A percentile compares a stretch with the other conserved stretches of the same genome.
These are phyloP conservation scores for Luffa acutangula DNA, from an alignment of 306 rosid species.

Conservation along the genomic window DNA sequence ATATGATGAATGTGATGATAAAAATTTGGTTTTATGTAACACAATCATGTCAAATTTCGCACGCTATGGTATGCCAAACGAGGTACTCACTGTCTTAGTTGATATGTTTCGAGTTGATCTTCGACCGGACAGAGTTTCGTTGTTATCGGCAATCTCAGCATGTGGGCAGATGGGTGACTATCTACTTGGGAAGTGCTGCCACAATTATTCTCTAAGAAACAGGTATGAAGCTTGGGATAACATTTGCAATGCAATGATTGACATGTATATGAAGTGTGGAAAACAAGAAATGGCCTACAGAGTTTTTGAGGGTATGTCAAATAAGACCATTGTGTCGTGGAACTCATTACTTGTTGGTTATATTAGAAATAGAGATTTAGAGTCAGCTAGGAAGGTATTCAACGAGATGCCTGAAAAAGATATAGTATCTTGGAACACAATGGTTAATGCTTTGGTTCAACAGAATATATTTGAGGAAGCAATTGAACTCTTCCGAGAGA, in stretches of 20 bases:
- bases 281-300: constrained; percentile 39
- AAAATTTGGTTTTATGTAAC: constrained; percentile 62
- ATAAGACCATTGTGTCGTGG: constrained; percentile 56
- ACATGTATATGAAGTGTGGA: constrained; percentile 78
- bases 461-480: constrained; percentile 58
- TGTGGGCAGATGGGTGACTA: constrained; percentile 50
- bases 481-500: constrained; percentile 45
- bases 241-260: constrained; percentile 60
- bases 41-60: constrained; percentile 65
- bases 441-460: constrained; percentile 55
- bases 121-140: constrained; percentile 50
- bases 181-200: constrained; percentile 47
- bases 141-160: constrained; percentile 52
- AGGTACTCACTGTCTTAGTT: constrained; percentile 30
- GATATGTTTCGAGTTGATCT: constrained; percentile 44
- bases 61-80: constrained; percentile 37
- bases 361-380: constrained; percentile 34
- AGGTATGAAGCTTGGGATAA: constrained; percentile 55
- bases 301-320: constrained; percentile 36
- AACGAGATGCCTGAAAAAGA: constrained; percentile 47
- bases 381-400: constrained; percentile 43
- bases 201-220: constrained; percentile 51
- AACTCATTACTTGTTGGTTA: constrained; percentile 70
- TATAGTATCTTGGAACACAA: constrained; percentile 75
- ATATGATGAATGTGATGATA: constrained; percentile 35